Evolutionary conservation across 1,284 basidiomycete genomes (phyloP).

Genomic region (Leccinum holopus): DNA sequence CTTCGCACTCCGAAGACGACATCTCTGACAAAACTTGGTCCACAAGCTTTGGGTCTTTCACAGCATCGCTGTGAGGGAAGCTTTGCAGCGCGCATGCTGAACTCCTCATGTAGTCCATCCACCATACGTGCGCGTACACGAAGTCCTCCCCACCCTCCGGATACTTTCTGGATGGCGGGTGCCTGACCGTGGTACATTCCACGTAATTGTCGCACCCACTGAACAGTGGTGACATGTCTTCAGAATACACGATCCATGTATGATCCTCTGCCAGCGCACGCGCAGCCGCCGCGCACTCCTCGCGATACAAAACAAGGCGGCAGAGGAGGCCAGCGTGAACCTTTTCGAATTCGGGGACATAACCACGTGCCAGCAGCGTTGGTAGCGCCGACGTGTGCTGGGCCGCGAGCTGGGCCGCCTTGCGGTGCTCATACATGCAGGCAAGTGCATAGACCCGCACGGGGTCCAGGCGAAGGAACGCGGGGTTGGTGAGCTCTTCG

Average conservation of each 20-base stretch:
- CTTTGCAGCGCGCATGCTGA: constrained; percentile 7
- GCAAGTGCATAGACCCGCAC: constrained; percentile 21
- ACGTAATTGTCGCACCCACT: neutral
- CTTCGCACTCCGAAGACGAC: constrained; percentile 5
- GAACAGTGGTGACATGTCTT: neutral
- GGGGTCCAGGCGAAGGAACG: constrained; percentile 11
- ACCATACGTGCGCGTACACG: constrained; percentile 13
- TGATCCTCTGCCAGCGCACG: constrained; percentile 2
- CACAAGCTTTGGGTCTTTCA: constrained; percentile 11
- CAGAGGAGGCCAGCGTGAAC: constrained; percentile 11
- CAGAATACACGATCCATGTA: constrained; percentile 8
- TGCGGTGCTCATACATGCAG: constrained; percentile 7
- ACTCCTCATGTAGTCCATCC: constrained; percentile 17
- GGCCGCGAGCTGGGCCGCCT: constrained; percentile 16
- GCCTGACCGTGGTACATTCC: neutral
- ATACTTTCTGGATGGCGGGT: constrained; percentile 9
- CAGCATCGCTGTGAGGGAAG: neutral
- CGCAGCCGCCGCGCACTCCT: constrained; percentile 7
- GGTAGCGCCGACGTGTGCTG: constrained; percentile 10
- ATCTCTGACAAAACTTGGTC: neutral
- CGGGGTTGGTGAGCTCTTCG: constrained; percentile 2
- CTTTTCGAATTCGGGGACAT: constrained; percentile 18
- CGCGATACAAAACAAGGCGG: constrained; percentile 16
- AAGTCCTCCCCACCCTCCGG: neutral
- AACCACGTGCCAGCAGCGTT: neutral